Conservation (phyloP, 306 rosid species). For the Oxytropis ochrocephala region DNA sequence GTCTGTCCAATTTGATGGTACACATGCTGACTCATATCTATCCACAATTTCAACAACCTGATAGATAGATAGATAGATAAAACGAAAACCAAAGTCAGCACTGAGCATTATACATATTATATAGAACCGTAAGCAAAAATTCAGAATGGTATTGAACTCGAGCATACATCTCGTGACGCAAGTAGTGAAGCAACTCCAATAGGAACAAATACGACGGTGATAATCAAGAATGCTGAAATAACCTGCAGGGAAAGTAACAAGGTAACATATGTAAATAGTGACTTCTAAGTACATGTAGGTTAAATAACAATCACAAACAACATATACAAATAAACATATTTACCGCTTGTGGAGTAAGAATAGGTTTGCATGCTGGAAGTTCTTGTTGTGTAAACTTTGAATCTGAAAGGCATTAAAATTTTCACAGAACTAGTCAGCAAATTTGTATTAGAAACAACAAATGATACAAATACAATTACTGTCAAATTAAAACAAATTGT, state of each 20-base stretch:
- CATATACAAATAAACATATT: neutral
- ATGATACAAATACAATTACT: neutral
- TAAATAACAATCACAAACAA: neutral
- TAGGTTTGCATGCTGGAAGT: constrained; percentile 98
- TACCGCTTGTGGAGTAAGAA: constrained; percentile 93
- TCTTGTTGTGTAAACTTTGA: constrained; percentile 96
- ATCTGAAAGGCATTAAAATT: constrained; percentile 40
- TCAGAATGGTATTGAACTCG: neutral
- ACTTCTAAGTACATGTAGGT: neutral
- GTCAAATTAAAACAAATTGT: constrained; percentile 6
- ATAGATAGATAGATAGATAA: constrained; percentile 5
- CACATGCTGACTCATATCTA: constrained; percentile 57
- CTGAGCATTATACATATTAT: constrained; percentile 9
- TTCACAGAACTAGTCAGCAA: constrained; percentile 18
- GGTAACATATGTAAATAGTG: neutral
- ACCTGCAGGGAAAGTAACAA: constrained; percentile 50
- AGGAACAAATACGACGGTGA: constrained; percentile 72
- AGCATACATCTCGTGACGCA: constrained; percentile 80
- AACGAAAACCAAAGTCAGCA: constrained; percentile 9
- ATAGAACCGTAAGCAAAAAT: constrained; percentile 19
- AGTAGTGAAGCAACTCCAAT: constrained; percentile 78
- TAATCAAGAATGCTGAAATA: constrained; percentile 81
- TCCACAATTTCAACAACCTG: constrained; percentile 87
- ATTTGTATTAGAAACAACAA: neutral
- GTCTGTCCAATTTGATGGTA: constrained; percentile 30